A percentile compares a stretch with the other conserved stretches of the same genome.
Evolutionary conservation across 169 alveolate genomes (phyloP).

Genomic region (Plasmodium yoelii): DNA sequence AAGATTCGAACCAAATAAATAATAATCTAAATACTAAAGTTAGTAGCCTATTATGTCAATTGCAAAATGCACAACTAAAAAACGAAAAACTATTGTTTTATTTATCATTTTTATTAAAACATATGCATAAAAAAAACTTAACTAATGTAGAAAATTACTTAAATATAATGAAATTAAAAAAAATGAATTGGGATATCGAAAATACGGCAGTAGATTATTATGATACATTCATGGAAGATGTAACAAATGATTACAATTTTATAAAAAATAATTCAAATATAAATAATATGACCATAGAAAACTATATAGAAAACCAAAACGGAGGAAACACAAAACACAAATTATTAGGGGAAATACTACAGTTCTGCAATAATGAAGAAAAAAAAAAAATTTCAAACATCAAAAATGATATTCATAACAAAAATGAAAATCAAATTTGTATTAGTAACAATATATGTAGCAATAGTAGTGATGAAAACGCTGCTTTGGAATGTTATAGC

Average conservation of each 20-base stretch:
- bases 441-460: not conserved
- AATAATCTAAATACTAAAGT: conserved; percentile 59
- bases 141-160: conserved; percentile 2
- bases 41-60: conserved; percentile 40
- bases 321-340: not conserved
- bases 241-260: conserved; percentile 13
- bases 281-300: not conserved
- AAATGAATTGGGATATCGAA: not conserved
- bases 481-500: too few species aligned
- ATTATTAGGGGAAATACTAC: conserved; percentile 5
- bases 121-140: conserved; percentile 14
- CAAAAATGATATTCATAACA: not conserved
- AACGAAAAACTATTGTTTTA: conserved; percentile 61
- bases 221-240: not conserved
- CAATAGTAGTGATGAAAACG: not conserved
- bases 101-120: conserved; percentile 47
- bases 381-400: not conserved
- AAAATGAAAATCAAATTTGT: not conserved
- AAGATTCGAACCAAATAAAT: conserved; percentile 36
- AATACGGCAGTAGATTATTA: not conserved
- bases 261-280: conserved; percentile 1
- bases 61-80: conserved; percentile 67
- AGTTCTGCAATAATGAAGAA: not conserved
- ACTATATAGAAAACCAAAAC: conserved; percentile 16
- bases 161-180: conserved; percentile 34